Percentiles rank a stretch among this genome's conserved stretches.
Evolutionary conservation across 2,329 filamentous ascomycete species (phyloP).

Genomic region (Cladophialophora exuberans): DNA sequence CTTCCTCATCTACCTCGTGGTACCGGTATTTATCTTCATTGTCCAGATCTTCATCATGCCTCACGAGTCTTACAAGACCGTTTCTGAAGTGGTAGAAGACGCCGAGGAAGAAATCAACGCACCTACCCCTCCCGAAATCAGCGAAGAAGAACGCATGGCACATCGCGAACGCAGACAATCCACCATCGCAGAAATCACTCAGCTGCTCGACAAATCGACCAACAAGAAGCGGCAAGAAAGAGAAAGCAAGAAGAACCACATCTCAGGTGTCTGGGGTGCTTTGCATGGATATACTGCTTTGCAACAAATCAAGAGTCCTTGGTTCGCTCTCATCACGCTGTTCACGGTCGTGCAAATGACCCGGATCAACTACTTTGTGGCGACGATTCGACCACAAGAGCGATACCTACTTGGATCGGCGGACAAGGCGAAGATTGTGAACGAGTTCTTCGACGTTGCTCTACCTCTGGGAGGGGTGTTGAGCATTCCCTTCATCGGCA

Average conservation of each 20-base stretch:
- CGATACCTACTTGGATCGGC: slow-evolving; percentile 69
- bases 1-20: slow-evolving; percentile 72
- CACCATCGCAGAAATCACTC: slow-evolving; percentile 71
- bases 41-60: slow-evolving; percentile 75
- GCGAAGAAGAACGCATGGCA: slow-evolving; percentile 56
- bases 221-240: slow-evolving; percentile 62
- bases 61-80: slow-evolving; percentile 76
- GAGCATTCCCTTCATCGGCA: slow-evolving; percentile 84
- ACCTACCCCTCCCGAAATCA: slow-evolving; percentile 53
- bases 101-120: slow-evolving; percentile 58
- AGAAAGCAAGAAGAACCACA: slow-evolving; percentile 68
- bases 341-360: slow-evolving; percentile 80
- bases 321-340: slow-evolving; percentile 81
- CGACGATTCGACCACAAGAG: slow-evolving; percentile 83
- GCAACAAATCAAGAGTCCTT: slow-evolving; percentile 76
- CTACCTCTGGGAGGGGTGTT: slow-evolving; percentile 80
- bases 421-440: slow-evolving; percentile 67
- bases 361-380: slow-evolving; percentile 90
- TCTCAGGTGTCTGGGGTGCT: slow-evolving; percentile 81
- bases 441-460: slow-evolving; percentile 84
- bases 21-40: slow-evolving; percentile 68
- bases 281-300: slow-evolving; percentile 73
- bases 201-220: slow-evolving; percentile 68
- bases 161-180: slow-evolving; percentile 58
- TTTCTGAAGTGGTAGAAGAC: slow-evolving; percentile 78